Evolutionary conservation across 2,329 filamentous ascomycete species (phyloP).

Genomic region (Cordyceps cateniannulata): DNA sequence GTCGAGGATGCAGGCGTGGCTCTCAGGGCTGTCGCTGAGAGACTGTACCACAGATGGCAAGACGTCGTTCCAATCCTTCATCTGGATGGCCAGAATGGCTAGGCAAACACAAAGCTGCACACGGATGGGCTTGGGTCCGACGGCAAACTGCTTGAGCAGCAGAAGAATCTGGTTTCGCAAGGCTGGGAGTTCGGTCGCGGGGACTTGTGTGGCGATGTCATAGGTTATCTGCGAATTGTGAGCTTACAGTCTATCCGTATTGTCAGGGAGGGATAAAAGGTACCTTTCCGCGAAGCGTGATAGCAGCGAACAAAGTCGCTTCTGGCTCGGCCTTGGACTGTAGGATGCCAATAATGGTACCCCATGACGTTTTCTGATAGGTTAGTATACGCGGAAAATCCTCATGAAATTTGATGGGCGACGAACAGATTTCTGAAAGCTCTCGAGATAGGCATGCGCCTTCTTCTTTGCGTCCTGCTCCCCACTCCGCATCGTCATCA

Average conservation of each 20-base stretch:
- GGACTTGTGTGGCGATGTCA: conserved; percentile 80
- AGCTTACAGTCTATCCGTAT: neutral
- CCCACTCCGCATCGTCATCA: conserved; percentile 85
- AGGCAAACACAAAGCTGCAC: conserved; percentile 93
- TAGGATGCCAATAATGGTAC: conserved; percentile 76
- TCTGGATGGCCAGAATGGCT: conserved; percentile 91
- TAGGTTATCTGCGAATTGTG: conserved; percentile 71
- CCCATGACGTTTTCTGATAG: conserved; percentile 82
- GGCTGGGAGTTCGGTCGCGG: conserved; percentile 63
- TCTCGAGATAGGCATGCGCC: conserved; percentile 84
- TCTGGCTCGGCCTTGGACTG: conserved; percentile 76
- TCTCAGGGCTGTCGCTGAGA: conserved; percentile 68
- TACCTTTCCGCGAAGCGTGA: conserved; percentile 96
- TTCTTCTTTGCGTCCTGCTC: conserved; percentile 79
- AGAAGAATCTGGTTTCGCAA: conserved; percentile 79
- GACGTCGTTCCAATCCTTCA: conserved; percentile 93
- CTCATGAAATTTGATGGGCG: neutral
- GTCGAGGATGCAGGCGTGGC: conserved; percentile 83
- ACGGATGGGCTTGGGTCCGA: conserved; percentile 76
- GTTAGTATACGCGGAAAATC: conserved; percentile 14
- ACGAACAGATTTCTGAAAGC: conserved; percentile 93
- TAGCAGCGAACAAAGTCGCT: conserved; percentile 90
- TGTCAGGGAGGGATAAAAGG: neutral
- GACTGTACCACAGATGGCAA: conserved; percentile 72
- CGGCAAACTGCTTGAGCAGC: conserved; percentile 72